phyloP scores from a whole-genome alignment of 164 flowering plant genomes.

The Aristolochia californica region DNA sequence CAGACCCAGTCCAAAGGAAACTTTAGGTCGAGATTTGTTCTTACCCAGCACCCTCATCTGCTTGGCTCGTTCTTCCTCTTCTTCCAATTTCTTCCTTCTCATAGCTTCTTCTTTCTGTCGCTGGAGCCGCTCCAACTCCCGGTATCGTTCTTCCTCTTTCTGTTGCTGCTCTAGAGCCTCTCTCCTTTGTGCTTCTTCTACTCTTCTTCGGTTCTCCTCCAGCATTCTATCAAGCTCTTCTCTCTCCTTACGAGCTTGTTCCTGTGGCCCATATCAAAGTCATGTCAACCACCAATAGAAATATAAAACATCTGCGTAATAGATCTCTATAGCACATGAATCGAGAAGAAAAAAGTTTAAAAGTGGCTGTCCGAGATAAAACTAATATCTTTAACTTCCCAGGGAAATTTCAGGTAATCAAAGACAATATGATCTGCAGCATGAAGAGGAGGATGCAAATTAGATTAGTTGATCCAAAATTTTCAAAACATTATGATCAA shows the following conservation, averaged over 20 bases:
- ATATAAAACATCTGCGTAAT: background rate
- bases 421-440: too few relatives aligned
- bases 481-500: too few relatives aligned
- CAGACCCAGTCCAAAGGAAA: constrained; percentile 78
- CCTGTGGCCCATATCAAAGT: constrained; percentile 25
- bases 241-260: constrained; percentile 67
- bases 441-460: too few relatives aligned
- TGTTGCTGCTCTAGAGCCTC: constrained; percentile 75
- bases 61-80: constrained; percentile 76
- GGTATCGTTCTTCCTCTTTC: constrained; percentile 76
- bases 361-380: background rate
- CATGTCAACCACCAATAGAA: background rate
- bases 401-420: too few relatives aligned
- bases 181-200: constrained; percentile 82
- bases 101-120: constrained; percentile 83
- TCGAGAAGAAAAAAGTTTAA: too few relatives aligned
- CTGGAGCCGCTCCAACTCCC: constrained; percentile 75
- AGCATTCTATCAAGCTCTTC: constrained; percentile 79
- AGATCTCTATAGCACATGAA: too few relatives aligned
- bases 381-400: too few relatives aligned
- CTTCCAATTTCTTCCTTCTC: constrained; percentile 78
- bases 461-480: too few relatives aligned
- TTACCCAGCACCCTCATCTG: constrained; percentile 85
- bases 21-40: constrained; percentile 88
- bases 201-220: constrained; percentile 66